Evolutionary conservation across 345 rosid species (phyloP).

Genomic region (Populus euphratica): DNA sequence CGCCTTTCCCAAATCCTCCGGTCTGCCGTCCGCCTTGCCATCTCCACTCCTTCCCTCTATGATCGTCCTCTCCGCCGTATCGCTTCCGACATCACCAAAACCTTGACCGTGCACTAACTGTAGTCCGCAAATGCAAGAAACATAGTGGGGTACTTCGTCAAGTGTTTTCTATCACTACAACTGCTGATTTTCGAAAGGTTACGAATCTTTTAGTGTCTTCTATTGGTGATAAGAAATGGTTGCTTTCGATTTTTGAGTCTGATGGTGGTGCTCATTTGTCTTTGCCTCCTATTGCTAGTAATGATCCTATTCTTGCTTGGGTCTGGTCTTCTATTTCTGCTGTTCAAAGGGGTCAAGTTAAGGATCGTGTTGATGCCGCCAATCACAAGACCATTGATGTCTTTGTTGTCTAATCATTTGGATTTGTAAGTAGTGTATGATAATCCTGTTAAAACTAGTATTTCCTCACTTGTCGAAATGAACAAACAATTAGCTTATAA

Average conservation of each 20-base stretch:
- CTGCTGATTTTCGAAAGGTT: constrained; percentile 54
- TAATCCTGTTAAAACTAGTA: constrained; percentile 30
- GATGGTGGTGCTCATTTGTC: constrained; percentile 34
- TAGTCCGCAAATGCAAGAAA: constrained; percentile 48
- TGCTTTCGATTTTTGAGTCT: constrained; percentile 44
- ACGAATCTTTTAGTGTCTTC: constrained; percentile 46
- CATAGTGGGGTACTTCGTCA: constrained; percentile 50
- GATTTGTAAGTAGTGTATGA: constrained; percentile 24
- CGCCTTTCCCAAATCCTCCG: constrained; percentile 52
- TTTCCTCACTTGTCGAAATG: constrained; percentile 53
- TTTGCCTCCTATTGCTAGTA: constrained; percentile 60
- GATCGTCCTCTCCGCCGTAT: constrained; percentile 57
- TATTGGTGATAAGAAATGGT: constrained; percentile 58
- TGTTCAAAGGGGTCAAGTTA: constrained; percentile 46
- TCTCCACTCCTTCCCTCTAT: constrained; percentile 40
- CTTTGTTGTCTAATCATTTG: constrained; percentile 37
- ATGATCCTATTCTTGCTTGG: constrained; percentile 70
- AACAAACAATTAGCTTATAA: constrained; percentile 39
- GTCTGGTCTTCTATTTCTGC: constrained; percentile 55
- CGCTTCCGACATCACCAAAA: constrained; percentile 49
- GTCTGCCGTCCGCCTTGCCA: constrained; percentile 42
- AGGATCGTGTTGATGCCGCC: constrained; percentile 49
- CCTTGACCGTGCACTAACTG: constrained; percentile 53
- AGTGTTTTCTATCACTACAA: constrained; percentile 54
- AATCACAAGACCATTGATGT: constrained; percentile 45